Conservation (phyloP, 306 rosid genomes). For the Boehmeria nivea region DNA sequence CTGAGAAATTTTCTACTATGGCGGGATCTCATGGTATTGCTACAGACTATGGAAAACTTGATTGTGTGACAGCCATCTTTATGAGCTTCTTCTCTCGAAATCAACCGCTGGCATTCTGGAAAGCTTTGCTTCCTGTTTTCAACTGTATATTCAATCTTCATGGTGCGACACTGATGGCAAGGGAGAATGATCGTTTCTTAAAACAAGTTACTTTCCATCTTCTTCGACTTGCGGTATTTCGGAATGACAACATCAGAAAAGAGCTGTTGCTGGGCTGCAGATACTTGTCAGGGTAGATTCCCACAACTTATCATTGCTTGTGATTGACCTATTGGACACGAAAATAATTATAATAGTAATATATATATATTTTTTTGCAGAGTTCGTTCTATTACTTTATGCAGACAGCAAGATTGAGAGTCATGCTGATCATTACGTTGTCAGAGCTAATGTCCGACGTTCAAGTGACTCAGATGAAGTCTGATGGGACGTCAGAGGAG, state of each 20-base stretch:
- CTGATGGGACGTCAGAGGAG: conserved; percentile 91
- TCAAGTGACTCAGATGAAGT: conserved; percentile 98
- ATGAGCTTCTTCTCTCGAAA: conserved; percentile 88
- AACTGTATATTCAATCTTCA: conserved; percentile 73
- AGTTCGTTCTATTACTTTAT: conserved; percentile 81
- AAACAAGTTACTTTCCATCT: conserved; percentile 98
- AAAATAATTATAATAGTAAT: too few relatives aligned
- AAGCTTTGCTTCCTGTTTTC: conserved; percentile 80
- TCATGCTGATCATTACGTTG: conserved; percentile 85
- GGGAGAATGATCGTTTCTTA: conserved; percentile 97
- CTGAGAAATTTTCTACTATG: conserved; percentile 73
- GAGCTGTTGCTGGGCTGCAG: conserved; percentile 93
- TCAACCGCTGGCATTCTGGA: conserved; percentile 83
- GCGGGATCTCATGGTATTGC: conserved; percentile 80
- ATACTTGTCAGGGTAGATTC: conserved; percentile 84
- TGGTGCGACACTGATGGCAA: conserved; percentile 87
- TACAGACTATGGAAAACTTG: conserved; percentile 92
- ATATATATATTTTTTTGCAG: conserved; percentile 44
- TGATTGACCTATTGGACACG: too few relatives aligned
- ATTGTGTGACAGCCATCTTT: conserved; percentile 81
- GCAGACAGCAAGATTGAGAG: conserved; percentile 97
- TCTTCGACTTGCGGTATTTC: conserved; percentile 90
- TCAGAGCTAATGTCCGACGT: conserved; percentile 98
- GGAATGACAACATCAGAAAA: conserved; percentile 82
- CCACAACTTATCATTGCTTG: background rate